Conservation (phyloP, 108 stramenopile genomes). For the Tribonema minus region DNA sequence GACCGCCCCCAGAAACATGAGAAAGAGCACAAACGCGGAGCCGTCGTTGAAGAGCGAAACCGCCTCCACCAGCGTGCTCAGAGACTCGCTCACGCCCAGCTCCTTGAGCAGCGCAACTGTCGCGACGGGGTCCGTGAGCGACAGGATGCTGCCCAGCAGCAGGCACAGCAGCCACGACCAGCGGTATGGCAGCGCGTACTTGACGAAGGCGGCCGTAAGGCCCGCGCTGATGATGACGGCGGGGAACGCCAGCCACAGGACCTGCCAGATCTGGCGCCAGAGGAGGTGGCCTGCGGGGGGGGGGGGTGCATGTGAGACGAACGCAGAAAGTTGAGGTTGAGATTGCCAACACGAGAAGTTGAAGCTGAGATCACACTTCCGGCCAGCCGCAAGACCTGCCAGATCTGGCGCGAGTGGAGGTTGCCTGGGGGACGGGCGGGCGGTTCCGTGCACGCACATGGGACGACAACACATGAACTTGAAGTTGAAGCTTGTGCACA, state of each 20-base stretch:
- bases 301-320: no score
- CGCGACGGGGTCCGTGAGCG: slow-evolving; percentile 88
- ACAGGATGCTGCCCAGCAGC: slow-evolving; percentile 79
- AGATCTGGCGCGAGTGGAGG: no score
- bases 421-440: no score
- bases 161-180: slow-evolving; percentile 55
- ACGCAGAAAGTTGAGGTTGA: no score
- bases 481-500: no score
- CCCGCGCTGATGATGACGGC: slow-evolving; percentile 43
- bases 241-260: slow-evolving; percentile 48
- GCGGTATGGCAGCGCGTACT: slow-evolving; percentile 45
- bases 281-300: no score
- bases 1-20: slow-evolving; percentile 63
- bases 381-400: no score
- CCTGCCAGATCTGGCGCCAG: no score
- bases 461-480: no score
- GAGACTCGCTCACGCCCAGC: neutral
- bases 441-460: no score
- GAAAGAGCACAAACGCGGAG: slow-evolving; percentile 80
- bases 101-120: slow-evolving; percentile 63
- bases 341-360: no score
- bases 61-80: slow-evolving; percentile 58
- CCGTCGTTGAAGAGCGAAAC: slow-evolving; percentile 77
- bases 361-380: no score
- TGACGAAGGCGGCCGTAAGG: slow-evolving; percentile 34